These are phyloP conservation scores for Carex arenaria DNA, from an alignment of 202 grass and related monocot genomes.

Conservation along the genomic window DNA sequence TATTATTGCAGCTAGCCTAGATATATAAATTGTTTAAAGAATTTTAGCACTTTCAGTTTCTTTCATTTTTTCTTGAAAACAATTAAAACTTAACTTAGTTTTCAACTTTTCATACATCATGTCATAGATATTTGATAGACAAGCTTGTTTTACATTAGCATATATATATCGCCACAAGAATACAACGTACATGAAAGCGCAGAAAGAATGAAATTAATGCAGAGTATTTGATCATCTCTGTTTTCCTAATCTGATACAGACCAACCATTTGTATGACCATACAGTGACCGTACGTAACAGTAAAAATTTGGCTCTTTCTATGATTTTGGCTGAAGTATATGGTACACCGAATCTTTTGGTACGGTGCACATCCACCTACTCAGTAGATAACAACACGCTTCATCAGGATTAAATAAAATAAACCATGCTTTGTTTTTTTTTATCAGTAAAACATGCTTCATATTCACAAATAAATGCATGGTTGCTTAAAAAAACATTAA, in stretches of 20 bases:
- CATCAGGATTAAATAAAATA: not conserved
- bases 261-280: not conserved
- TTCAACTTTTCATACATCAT: not conserved
- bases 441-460: not conserved
- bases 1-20: not conserved
- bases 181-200: not conserved
- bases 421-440: not conserved
- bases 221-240: not conserved
- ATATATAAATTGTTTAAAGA: not conserved
- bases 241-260: not conserved
- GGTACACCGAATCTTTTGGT: constrained; percentile 1
- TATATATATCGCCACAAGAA: not conserved
- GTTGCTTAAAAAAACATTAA: too few species aligned
- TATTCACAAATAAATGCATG: too few species aligned
- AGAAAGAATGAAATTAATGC: not conserved
- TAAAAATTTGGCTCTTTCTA: not conserved
- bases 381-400: not conserved
- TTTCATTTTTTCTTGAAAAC: not conserved
- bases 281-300: not conserved
- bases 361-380: not conserved
- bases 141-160: not conserved
- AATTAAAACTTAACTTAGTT: not conserved
- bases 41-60: not conserved
- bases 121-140: not conserved
- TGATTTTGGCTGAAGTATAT: not conserved